Evolutionary conservation across 192 early-diverging fungal genomes (phyloP), one percentile per base, ranked within the genome.

Genomic region (Backusella sp.): DNA sequence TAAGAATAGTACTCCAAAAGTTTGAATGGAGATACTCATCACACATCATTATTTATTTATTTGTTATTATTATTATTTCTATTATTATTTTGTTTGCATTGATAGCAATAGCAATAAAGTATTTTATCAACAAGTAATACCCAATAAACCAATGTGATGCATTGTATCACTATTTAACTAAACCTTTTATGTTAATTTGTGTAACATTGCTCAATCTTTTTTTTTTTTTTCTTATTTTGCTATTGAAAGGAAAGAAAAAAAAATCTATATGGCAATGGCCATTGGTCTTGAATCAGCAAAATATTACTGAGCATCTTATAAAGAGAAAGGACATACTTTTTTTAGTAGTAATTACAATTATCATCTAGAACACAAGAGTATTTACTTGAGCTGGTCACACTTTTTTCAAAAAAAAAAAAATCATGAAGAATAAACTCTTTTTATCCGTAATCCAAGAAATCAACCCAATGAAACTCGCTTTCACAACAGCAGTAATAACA

Each of bases 91-190:
- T 59, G 56, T 62, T 62, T 62, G 56, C 56, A 62, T 62, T 62
- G 56, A 28, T 59, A 59, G 19, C 56, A 59, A 62, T 56, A 39
- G 37, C 11, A 39, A 39, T 39, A 39, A 56, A 56, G n/a, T n/a
- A 21, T 21, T 56, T 56, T 56, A 56, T 26, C 53, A 56, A 56
- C 19, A 56, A 23, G 52, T 21, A 21, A 56, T 62, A 49, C 26
- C 26, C 26, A 62, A 23, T 62, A 26, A 62, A 62, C 56, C 56
- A 62, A 62, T 62, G 56, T 62, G 56, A 62, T 62, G 56, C 56
- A 62, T 62, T 62, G 56, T 62, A 62, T 62, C 23, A 62, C 56
- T 28, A 56, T 62, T 26, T 62, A 26, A 62, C 56, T 62, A 62
- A 62, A 0, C 56, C 26, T 62, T 62, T 62, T 62, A 62, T 28